These are phyloP conservation scores for Cadophora gregata DNA, from an alignment of 2,329 filamentous ascomycete genomes.

Conservation along the genomic window DNA sequence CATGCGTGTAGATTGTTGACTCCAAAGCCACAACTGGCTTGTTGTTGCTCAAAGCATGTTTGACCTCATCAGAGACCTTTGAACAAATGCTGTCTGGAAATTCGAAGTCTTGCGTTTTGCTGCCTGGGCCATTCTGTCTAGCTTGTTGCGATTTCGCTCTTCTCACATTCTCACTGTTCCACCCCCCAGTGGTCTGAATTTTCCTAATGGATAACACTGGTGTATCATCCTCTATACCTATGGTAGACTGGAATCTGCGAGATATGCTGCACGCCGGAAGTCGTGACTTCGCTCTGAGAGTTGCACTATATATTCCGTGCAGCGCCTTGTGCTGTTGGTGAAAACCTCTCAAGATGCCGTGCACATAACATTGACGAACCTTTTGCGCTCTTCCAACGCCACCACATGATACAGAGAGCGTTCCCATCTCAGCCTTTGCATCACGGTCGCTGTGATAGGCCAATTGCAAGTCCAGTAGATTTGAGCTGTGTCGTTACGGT, in stretches of 20 bases:
- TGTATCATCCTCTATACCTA: not conserved
- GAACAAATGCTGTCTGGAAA: not conserved
- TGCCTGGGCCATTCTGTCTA: not conserved
- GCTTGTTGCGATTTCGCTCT: no score
- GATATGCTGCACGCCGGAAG: not conserved
- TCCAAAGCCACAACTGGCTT: constrained; percentile 92
- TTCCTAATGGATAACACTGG: not conserved
- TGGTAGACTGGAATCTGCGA: not conserved
- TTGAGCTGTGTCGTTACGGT: not conserved
- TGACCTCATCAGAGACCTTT: constrained; percentile 12
- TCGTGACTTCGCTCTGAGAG: not conserved
- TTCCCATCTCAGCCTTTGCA: constrained; percentile 15
- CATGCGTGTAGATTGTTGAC: constrained; percentile 97
- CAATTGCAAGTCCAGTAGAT: not conserved
- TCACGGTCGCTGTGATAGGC: not conserved
- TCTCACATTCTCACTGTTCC: not conserved
- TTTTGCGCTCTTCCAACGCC: not conserved
- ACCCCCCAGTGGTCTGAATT: not conserved
- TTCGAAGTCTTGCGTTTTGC: not conserved
- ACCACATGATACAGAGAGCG: constrained; percentile 5
- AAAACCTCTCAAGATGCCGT: not conserved
- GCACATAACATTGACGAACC: not conserved
- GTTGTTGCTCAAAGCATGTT: constrained; percentile 6
- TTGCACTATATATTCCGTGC: no score
- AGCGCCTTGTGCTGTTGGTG: not conserved